Conservation (phyloP, 1,284 basidiomycete species). For the Meira nashicola region DNA sequence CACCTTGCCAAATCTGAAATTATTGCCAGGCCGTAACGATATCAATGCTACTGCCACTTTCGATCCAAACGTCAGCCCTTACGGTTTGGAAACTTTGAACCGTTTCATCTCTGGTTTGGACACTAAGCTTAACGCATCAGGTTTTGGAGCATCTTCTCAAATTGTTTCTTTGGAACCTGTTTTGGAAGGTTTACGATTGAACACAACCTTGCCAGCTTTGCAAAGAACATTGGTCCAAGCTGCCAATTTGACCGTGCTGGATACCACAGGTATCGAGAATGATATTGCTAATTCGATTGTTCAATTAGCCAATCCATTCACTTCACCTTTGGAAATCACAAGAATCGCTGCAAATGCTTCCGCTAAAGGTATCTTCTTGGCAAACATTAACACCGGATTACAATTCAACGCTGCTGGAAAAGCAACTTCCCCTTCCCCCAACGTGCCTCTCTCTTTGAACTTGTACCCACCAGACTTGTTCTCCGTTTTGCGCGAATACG, state of each 20-base stretch:
- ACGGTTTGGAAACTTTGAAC: conserved; percentile 65
- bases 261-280: conserved; percentile 64
- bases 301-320: conserved; percentile 67
- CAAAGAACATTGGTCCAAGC: conserved; percentile 61
- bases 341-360: conserved; percentile 64
- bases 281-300: conserved; percentile 68
- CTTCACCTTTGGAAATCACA: conserved; percentile 62
- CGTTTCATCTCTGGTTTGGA: conserved; percentile 63
- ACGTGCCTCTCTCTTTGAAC: conserved; percentile 65
- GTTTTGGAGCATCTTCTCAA: conserved; percentile 63
- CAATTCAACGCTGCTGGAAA: conserved; percentile 62
- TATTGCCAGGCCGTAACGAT: conserved; percentile 41
- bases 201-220: conserved; percentile 64
- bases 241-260: conserved; percentile 62
- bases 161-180: conserved; percentile 63
- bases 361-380: conserved; percentile 64
- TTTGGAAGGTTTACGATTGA: conserved; percentile 63
- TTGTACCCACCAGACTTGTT: conserved; percentile 69
- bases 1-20: conserved; percentile 36
- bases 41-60: conserved; percentile 44
- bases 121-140: conserved; percentile 53
- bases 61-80: conserved; percentile 63
- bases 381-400: conserved; percentile 62
- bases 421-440: conserved; percentile 62
- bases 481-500: conserved; percentile 65